phyloP scores from a whole-genome alignment of 129 eudicot species.

The Logfia minima region DNA sequence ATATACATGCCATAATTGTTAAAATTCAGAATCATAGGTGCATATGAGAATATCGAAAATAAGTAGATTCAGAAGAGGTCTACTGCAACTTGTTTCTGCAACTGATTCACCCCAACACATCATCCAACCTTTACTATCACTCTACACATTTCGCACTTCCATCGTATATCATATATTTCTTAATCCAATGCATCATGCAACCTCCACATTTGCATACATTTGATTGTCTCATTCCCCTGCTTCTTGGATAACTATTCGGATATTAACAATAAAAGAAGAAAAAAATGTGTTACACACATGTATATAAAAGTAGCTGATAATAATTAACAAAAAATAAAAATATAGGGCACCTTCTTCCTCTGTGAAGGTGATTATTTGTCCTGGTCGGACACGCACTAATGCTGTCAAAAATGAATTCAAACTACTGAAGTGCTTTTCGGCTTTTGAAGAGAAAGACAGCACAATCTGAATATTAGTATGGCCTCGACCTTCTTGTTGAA shows the following conservation, averaged over 20 bases:
- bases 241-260: not conserved
- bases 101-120: not conserved
- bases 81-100: not conserved
- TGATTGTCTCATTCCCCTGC: not conserved
- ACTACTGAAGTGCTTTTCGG: not conserved
- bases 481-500: conserved; percentile 1
- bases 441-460: not conserved
- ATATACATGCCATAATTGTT: not conserved
- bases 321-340: no score
- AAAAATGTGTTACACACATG: not conserved
- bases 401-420: not conserved
- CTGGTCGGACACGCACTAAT: not conserved
- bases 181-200: not conserved
- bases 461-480: conserved; percentile 4
- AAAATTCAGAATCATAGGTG: not conserved
- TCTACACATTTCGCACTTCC: no score
- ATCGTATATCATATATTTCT: not conserved
- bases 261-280: not conserved
- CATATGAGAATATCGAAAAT: not conserved
- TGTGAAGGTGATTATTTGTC: not conserved
- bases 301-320: not conserved
- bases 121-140: not conserved
- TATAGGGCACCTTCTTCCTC: conserved; percentile 3
- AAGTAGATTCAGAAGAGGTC: not conserved
- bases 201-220: not conserved